Base-by-base conservation (phyloP, 2,329 filamentous ascomycete species). In the Xylaria sp. region DNA sequence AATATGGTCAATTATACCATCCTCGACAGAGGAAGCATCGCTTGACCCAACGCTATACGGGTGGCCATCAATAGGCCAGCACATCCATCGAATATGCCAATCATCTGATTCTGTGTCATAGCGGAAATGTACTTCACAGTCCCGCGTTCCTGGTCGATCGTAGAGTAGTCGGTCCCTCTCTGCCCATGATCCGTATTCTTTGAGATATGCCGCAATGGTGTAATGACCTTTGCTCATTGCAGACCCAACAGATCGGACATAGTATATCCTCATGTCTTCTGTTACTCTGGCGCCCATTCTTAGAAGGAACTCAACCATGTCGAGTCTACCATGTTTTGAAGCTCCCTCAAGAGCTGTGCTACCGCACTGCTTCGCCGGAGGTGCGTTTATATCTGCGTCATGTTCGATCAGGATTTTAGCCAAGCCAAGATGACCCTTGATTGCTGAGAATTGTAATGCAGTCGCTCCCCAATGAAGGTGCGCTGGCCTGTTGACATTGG, bases 341-440 rank as follows among this genome's bases (percentile, higher is more conserved):
- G 69, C 69, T 0, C 62, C 46, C n/a, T 71, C 69, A 3, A 71
- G 63, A 8, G 69, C 66, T 1, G 69, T 69, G 1, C 31, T n/a
- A 10, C 66, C 69, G 1, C 0, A 0, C 2, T 3, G 0, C 10
- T 34, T 59, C 1, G 58, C 62, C 23, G 69, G 66, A 4, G 13
- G 39, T 23, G 66, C 59, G 50, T 71, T 64, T 8, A 71, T 57
- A 23, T 70, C 54, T 31, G 68, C 68, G 4, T 56, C 60, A 0
- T 34, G 25, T 13, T 55, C 37, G 3, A 70, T n/a, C 3, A 70
- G 46, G 0, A 62, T 20, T 37, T 13, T n/a, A 12, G 58, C 60
- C 50, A 65, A 54, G 8, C 1, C 9, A 1, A 68, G 23, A 28
- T 65, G 4, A 12, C 68, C 68, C 8, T 25, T 0, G 2, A 55